Conservation (phyloP, 345 rosid species). For the Geranium brycei region DNA sequence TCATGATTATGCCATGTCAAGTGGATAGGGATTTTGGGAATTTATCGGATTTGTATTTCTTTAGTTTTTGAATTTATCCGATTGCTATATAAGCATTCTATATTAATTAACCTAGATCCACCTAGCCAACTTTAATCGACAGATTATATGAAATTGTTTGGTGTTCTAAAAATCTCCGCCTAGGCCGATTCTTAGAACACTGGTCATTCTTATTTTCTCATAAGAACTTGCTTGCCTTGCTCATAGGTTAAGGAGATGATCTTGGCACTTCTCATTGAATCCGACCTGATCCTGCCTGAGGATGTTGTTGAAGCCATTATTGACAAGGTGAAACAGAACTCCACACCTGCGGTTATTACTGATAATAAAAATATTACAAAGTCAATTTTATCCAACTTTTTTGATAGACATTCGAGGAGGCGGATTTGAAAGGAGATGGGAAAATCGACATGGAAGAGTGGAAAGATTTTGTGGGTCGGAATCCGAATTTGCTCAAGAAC, state of each 20-base stretch:
- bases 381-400: not conserved
- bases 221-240: not conserved
- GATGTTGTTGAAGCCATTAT: constrained; percentile 27
- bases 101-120: no score
- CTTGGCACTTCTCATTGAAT: constrained; percentile 29
- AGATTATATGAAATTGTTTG: no score
- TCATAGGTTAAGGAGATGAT: constrained; percentile 32
- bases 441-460: constrained; percentile 35
- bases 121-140: no score
- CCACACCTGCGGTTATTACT: no score
- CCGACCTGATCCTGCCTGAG: constrained; percentile 24
- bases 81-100: no score
- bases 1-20: no score
- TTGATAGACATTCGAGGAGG: constrained; percentile 32
- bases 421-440: constrained; percentile 29
- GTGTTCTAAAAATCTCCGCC: no score
- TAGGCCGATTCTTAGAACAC: no score
- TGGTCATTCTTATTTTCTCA: not conserved
- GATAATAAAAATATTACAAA: no score
- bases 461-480: constrained; percentile 17
- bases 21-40: no score
- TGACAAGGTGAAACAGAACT: constrained; percentile 19
- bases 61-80: no score
- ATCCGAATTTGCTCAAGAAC: constrained; percentile 28
- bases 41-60: no score